These are phyloP conservation scores for Aphanomyces stellatus DNA, from an alignment of 352 stramenopile species.

Conservation along the genomic window DNA sequence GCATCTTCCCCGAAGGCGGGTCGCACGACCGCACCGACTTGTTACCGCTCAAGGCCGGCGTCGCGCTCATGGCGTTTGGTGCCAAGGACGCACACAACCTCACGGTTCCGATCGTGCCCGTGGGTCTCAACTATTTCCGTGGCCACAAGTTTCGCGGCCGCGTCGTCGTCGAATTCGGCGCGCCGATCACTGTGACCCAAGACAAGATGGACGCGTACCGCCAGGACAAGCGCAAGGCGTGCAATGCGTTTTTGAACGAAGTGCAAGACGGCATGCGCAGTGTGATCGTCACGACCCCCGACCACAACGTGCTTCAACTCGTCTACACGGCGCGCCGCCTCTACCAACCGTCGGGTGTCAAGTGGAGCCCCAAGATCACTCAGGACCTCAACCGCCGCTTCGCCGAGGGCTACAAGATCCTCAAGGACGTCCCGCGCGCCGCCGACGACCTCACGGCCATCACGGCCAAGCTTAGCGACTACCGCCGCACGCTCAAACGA, in stretches of 20 bases:
- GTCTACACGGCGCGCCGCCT: conserved; percentile 93
- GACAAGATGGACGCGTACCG: conserved; percentile 85
- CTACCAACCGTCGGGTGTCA: conserved; percentile 86
- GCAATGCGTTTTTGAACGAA: conserved; percentile 73
- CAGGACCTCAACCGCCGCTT: conserved; percentile 88
- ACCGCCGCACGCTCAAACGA: conserved; percentile 73
- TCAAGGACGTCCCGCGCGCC: conserved; percentile 58
- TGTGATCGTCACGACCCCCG: conserved; percentile 95
- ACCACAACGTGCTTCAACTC: conserved; percentile 94
- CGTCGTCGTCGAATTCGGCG: conserved; percentile 95
- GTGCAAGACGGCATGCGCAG: conserved; percentile 80
- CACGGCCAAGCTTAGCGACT: conserved; percentile 70
- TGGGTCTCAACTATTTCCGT: conserved; percentile 98
- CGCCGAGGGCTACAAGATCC: conserved; percentile 81
- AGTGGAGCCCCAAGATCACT: conserved; percentile 82
- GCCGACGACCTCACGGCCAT: conserved; percentile 47
- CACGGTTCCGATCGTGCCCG: conserved; percentile 93
- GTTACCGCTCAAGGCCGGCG: conserved; percentile 95
- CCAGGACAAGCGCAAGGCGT: conserved; percentile 70
- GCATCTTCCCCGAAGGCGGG: conserved; percentile 98
- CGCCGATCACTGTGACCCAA: conserved; percentile 79
- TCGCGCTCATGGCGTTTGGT: conserved; percentile 96
- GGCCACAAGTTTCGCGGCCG: conserved; percentile 94
- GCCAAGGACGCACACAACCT: conserved; percentile 95
- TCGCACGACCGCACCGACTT: conserved; percentile 97